Evolutionary conservation across 148 eudicot genomes (phyloP).

Genomic region (Heliosperma pusillum): DNA sequence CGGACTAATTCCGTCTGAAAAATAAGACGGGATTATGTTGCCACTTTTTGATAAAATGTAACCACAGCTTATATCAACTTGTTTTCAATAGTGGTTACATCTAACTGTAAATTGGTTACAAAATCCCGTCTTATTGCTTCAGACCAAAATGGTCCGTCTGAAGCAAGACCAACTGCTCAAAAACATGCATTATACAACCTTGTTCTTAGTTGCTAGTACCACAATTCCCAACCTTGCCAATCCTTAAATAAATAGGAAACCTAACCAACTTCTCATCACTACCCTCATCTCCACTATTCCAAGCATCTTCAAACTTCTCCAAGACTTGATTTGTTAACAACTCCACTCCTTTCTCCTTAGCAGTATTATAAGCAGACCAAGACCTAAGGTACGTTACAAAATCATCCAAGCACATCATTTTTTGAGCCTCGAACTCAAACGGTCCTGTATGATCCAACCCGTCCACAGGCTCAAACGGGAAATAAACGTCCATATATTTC

Average conservation of each 20-base stretch:
- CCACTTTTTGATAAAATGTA: too few species aligned
- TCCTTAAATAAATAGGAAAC: conserved; percentile 61
- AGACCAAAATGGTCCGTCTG: too few species aligned
- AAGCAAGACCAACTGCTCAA: too few species aligned
- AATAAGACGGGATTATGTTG: too few species aligned
- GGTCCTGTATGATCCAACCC: conserved; percentile 67
- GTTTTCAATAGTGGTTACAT: too few species aligned
- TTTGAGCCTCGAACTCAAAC: conserved; percentile 54
- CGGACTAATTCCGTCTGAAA: too few species aligned
- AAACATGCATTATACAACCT: too few species aligned
- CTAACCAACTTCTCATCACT: conserved; percentile 36
- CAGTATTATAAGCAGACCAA: conserved; percentile 76
- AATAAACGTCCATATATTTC: conserved; percentile 41
- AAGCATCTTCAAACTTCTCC: conserved; percentile 51
- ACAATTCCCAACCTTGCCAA: conserved; percentile 53
- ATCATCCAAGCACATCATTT: conserved; percentile 54
- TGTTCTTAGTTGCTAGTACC: neutral
- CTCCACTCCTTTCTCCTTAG: conserved; percentile 73
- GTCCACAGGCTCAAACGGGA: conserved; percentile 68
- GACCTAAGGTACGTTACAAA: conserved; percentile 54
- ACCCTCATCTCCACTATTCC: conserved; percentile 44
- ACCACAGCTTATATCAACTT: too few species aligned
- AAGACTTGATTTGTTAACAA: conserved; percentile 48
- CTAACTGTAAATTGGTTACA: too few species aligned
- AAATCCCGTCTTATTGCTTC: too few species aligned